phyloP scores from a whole-genome alignment of 2,329 filamentous ascomycete genomes.

The Paraphaeosphaeria sporulosa region DNA sequence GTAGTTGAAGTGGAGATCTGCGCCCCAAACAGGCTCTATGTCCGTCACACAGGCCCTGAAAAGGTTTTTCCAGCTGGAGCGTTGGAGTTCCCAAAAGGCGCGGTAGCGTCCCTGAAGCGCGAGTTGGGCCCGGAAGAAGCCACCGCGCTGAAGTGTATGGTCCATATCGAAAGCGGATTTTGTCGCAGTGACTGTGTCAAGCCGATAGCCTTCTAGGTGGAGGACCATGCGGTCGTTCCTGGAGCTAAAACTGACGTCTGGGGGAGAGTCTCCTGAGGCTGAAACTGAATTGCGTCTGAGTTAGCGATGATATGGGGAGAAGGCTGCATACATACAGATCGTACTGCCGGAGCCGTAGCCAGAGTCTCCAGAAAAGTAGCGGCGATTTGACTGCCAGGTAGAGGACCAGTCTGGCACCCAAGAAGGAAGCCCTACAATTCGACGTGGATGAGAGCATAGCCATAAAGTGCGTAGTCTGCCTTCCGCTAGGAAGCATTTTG shows the following conservation, averaged over 20 bases:
- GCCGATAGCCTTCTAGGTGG: conserved; percentile 8
- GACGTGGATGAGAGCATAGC: conserved; percentile 14
- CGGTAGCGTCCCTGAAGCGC: conserved; percentile 14
- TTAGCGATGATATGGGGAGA: not conserved
- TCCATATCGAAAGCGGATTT: conserved; percentile 13
- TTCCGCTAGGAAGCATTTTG: conserved; percentile 12
- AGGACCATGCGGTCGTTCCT: conserved; percentile 11
- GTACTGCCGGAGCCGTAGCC: conserved; percentile 6
- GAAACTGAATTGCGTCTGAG: not conserved
- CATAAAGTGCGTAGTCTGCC: conserved; percentile 9
- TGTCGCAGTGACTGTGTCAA: conserved; percentile 10
- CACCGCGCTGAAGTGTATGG: not conserved
- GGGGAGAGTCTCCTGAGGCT: conserved; percentile 1
- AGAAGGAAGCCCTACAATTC: conserved; percentile 8
- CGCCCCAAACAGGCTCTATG: conserved; percentile 13
- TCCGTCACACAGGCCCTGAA: conserved; percentile 9
- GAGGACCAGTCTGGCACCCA: conserved; percentile 17
- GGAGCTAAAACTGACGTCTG: conserved; percentile 12
- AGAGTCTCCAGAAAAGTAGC: conserved; percentile 9
- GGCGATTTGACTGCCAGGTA: conserved; percentile 8
- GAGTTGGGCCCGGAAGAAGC: conserved; percentile 7
- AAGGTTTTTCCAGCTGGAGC: conserved; percentile 2
- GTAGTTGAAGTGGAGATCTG: conserved; percentile 13
- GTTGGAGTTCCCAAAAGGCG: conserved; percentile 13
- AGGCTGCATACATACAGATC: not conserved